These are phyloP conservation scores for Quaeritorhiza haematococci DNA, from an alignment of 371 early-diverging fungal species.

Conservation along the genomic window DNA sequence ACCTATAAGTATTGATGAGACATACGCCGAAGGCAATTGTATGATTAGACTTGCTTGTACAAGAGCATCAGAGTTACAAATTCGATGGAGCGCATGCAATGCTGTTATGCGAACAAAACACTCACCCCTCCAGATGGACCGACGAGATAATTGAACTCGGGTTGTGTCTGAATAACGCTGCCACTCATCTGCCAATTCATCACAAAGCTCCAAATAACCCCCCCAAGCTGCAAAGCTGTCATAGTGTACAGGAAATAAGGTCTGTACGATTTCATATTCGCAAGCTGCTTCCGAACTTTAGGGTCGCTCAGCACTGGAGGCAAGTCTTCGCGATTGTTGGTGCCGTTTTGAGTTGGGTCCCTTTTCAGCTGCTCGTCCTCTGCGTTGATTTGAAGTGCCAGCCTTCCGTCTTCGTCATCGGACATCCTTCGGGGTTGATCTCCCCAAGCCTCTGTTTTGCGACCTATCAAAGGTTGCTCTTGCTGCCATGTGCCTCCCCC, in stretches of 20 bases:
- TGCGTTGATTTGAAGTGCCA: too few relatives aligned
- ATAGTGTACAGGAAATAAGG: conserved; percentile 36
- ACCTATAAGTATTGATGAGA: conserved; percentile 13
- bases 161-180: conserved; percentile 24
- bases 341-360: too few relatives aligned
- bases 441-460: too few relatives aligned
- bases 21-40: neutral
- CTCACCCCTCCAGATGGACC: conserved; percentile 39
- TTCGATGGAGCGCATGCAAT: too few relatives aligned
- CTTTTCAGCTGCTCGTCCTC: too few relatives aligned
- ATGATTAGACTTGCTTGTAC: neutral
- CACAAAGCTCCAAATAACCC: conserved; percentile 16
- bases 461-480: too few relatives aligned
- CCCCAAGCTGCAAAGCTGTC: conserved; percentile 24
- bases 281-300: conserved; percentile 25
- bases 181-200: conserved; percentile 35
- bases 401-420: too few relatives aligned
- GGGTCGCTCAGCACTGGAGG: conserved; percentile 29
- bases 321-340: too few relatives aligned
- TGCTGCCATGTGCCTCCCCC: too few relatives aligned
- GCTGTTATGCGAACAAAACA: neutral
- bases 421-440: too few relatives aligned
- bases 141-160: conserved; percentile 43
- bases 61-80: too few relatives aligned
- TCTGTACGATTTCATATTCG: conserved; percentile 22